A percentile compares a stretch with the other conserved stretches of the same genome.
These are phyloP conservation scores for Metarhizium rileyi DNA, from an alignment of 2,329 filamentous ascomycete genomes.

Conservation along the genomic window DNA sequence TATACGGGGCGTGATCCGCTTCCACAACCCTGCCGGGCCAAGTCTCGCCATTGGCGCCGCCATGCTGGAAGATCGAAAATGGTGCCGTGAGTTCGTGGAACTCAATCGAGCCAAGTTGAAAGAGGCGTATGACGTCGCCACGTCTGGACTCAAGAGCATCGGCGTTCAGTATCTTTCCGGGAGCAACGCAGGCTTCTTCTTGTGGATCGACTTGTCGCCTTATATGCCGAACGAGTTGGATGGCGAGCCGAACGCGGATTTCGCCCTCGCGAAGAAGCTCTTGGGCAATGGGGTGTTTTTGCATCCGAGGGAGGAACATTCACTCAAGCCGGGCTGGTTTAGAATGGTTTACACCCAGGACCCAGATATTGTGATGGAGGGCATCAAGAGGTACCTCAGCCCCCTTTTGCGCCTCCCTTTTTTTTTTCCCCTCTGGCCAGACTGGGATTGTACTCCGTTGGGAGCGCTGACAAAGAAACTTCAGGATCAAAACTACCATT, in stretches of 20 bases:
- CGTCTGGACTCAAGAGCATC: slow-evolving; percentile 25
- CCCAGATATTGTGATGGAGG: slow-evolving; percentile 23
- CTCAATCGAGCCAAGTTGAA: slow-evolving; percentile 29
- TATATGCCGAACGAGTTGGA: slow-evolving; percentile 24
- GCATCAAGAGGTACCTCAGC: slow-evolving; percentile 21
- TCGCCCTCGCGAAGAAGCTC: slow-evolving; percentile 32
- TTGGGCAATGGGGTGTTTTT: slow-evolving; percentile 38
- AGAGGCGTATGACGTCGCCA: slow-evolving; percentile 29
- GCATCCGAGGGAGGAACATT: slow-evolving; percentile 36
- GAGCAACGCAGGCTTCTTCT: slow-evolving; percentile 48
- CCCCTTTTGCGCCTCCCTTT: background rate
- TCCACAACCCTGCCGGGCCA: slow-evolving; percentile 36
- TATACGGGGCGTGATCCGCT: slow-evolving; percentile 30
- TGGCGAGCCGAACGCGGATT: slow-evolving; percentile 28
- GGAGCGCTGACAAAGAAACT: background rate
- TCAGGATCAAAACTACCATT: slow-evolving; percentile 5
- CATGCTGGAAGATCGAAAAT: slow-evolving; percentile 36
- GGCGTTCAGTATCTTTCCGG: slow-evolving; percentile 32
- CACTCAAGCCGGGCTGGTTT: slow-evolving; percentile 40
- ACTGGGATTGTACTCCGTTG: background rate
- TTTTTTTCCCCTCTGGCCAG: background rate
- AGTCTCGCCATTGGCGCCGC: slow-evolving; percentile 31
- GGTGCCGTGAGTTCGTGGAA: slow-evolving; percentile 33
- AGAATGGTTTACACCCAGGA: slow-evolving; percentile 41
- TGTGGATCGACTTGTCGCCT: slow-evolving; percentile 41